Evolutionary conservation across 2,329 filamentous ascomycete species (phyloP), one percentile per base, ranked within the genome.

Genomic region (Cladosporium oxysporum): DNA sequence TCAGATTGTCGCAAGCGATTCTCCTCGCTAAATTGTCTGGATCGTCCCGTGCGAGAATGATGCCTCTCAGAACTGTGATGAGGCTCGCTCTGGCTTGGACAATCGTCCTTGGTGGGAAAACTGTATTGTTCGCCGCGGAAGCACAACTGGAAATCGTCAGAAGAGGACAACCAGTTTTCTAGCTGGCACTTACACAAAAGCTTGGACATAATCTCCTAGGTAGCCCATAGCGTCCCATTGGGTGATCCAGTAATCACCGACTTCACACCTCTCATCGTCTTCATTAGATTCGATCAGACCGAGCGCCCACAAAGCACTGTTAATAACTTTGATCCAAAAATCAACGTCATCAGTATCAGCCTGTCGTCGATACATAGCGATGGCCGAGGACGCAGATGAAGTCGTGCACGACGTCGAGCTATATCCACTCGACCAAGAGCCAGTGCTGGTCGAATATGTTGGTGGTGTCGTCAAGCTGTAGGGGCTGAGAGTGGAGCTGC

Each of bases 231-330:
- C 7, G 47, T 60, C 33, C 29, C 49, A 60, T 10, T 33, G 21
- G 10, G 52, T 28, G 8, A 60, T 53, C 63, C 63, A 65, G 26
- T 59, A 60, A n/a, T 63, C 35, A 11, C 33, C 61, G 5, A 41
- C 26, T 11, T 63, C 35, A 23, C 61, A 63, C 6, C 12, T 47
- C 7, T 47, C 44, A 18, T 59, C 49, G 18, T 60, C 55, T 26
- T 35, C 44, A 16, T 50, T 53, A 3, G 55, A 29, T 47, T 52
- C 31, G 6, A 55, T 55, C 11, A 65, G 10, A 33, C 29, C 31
- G 23, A 59, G 23, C 31, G 63, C 63, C 23, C 29, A 53, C 23
- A 65, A 31, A 33, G 63, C 63, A 21, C 63, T 65, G 5, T 37
- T n/a, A 14, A 60, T 3, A 8, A 41, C n/a, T n/a, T 44, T 59